Base-by-base conservation (phyloP, 2,329 filamentous ascomycete species). In the Xylariaceae sp. region DNA sequence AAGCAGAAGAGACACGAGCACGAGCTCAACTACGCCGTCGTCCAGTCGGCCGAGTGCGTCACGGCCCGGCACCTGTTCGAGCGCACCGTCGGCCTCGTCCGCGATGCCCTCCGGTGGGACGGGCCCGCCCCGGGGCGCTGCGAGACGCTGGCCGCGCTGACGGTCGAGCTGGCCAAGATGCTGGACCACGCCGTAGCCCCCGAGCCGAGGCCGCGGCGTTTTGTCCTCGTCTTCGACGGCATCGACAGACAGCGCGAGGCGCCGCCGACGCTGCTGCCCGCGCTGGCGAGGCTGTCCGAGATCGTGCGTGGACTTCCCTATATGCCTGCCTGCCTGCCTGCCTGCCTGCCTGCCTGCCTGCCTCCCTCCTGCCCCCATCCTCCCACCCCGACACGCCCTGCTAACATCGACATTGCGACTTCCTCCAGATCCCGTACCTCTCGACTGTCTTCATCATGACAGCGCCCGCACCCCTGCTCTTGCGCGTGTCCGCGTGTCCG, bases 231-330 rank as follows among this genome's bases (percentile, higher is more conserved):
- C 9, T 72, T 96, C 42, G 92, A 96, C 63, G 85, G 78, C 9
- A 80, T 96, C 37, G 90, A 96, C 56, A 75, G 72, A 42, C 84
- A 94, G 56, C 72, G 82, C 50, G 90, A 96, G 52, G 77, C 83
- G 5, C 77, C 83, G 5, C 71, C 77, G 3, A 94, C 86, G 1
- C 61, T 96, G 11, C 63, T 94, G 4, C 80, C 89, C 19, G 88
- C 85, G 10, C 62, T 98, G 41, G 85, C 83, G 15, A 74, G 89
- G 40, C 59, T 98, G 14, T 82, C 84, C 11, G 88, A 95, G 57
- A 72, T 81, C 40, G 85, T 92, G 63, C 49, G 79, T 63, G 30
- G 28, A 19, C 19, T 14, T 8, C 17, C 13, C 34, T 43, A 32
- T 47, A 43, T 22, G 15, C 5, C n/a, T 22, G 13, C 11, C 29